Conservation (phyloP, 495 filamentous ascomycete species). For the Pyronema omphalodes region DNA sequence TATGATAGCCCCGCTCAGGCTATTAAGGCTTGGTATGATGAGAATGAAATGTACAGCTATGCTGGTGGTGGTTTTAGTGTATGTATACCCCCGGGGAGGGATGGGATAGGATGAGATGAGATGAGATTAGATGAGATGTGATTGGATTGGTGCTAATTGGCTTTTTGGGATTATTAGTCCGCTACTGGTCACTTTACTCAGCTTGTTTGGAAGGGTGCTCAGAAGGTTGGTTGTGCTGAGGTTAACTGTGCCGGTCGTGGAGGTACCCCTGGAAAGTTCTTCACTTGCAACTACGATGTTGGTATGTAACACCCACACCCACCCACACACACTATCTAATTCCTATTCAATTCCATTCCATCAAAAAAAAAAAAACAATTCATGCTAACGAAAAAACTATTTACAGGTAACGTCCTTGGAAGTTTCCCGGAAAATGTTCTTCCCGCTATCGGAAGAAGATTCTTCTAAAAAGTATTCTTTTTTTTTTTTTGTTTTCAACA, state of each 20-base stretch:
- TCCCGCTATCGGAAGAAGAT: not conserved
- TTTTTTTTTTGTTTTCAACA: too few species aligned
- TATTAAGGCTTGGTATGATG: slow-evolving; percentile 19
- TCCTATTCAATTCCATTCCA: not conserved
- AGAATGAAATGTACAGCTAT: slow-evolving; percentile 12
- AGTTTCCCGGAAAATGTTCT: slow-evolving; percentile 46
- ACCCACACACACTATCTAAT: not conserved
- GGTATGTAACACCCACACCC: slow-evolving; percentile 31
- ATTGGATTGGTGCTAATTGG: not conserved
- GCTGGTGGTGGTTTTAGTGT: slow-evolving; percentile 7
- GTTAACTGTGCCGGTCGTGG: slow-evolving; percentile 31
- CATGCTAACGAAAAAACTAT: slow-evolving; percentile 17
- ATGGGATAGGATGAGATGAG: not conserved
- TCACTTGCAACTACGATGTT: slow-evolving; percentile 67
- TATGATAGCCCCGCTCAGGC: slow-evolving; percentile 5
- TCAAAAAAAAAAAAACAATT: too few species aligned
- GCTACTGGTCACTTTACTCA: slow-evolving; percentile 64
- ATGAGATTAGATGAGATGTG: not conserved
- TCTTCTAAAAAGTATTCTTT: too few species aligned
- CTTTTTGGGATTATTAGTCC: not conserved
- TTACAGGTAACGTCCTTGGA: slow-evolving; percentile 46
- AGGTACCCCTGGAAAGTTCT: slow-evolving; percentile 24
- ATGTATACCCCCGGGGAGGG: not conserved
- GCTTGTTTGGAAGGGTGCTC: slow-evolving; percentile 64
- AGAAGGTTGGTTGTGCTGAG: slow-evolving; percentile 54